phyloP scores from a whole-genome alignment of 371 early-diverging fungal species.

The Mucor saturninus region DNA sequence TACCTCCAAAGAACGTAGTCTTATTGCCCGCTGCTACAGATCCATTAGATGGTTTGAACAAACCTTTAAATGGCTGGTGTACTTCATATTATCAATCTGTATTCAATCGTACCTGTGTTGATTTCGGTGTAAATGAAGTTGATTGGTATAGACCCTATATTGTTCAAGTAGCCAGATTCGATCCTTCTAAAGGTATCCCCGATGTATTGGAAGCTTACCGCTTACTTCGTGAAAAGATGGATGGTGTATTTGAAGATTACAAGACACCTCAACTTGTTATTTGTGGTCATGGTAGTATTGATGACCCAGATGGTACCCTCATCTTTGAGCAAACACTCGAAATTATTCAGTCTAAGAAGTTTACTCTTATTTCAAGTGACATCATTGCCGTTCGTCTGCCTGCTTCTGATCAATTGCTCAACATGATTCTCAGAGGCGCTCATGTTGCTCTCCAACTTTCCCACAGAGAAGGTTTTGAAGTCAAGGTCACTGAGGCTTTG shows the following conservation, averaged over 20 bases:
- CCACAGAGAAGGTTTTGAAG: constrained; percentile 87
- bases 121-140: constrained; percentile 69
- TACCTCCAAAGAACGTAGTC: constrained; percentile 67
- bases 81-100: constrained; percentile 73
- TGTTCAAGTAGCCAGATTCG: constrained; percentile 87
- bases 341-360: constrained; percentile 52
- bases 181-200: constrained; percentile 91
- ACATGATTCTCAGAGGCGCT: constrained; percentile 73
- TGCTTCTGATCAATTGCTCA: constrained; percentile 82
- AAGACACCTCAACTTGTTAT: constrained; percentile 76
- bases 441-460: constrained; percentile 80
- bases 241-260: constrained; percentile 35
- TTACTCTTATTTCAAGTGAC: constrained; percentile 55
- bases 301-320: constrained; percentile 85
- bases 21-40: constrained; percentile 83
- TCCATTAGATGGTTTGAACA: constrained; percentile 78
- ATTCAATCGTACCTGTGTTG: constrained; percentile 78
- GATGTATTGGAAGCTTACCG: constrained; percentile 79
- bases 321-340: constrained; percentile 68
- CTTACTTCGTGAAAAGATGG: constrained; percentile 61
- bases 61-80: constrained; percentile 54
- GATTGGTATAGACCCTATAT: constrained; percentile 76
- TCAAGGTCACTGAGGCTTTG: constrained; percentile 90
- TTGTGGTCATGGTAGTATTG: constrained; percentile 86
- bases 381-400: constrained; percentile 72